A percentile compares a stretch with the other conserved stretches of the same genome.
phyloP scores from a whole-genome alignment of 2,329 filamentous ascomycete genomes.

The Lithohypha guttulata region DNA sequence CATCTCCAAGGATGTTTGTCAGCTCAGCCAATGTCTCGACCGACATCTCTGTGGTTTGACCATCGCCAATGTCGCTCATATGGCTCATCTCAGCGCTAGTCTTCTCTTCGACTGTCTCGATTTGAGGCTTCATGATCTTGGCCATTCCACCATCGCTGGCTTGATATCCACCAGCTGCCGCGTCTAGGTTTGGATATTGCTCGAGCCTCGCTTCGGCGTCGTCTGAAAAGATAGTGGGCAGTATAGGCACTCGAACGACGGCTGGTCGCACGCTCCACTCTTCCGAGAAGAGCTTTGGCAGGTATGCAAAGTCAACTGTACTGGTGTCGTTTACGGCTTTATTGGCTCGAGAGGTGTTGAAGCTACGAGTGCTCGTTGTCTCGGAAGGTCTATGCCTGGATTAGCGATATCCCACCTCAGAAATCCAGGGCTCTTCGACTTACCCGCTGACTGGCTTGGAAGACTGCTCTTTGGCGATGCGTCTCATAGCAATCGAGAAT shows the following conservation, averaged over 20 bases:
- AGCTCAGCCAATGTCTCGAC: conserved; percentile 45
- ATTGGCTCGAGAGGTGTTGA: conserved; percentile 50
- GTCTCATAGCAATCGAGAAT: conserved; percentile 44
- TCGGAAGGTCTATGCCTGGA: conserved; percentile 15
- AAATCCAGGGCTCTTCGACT: conserved; percentile 13
- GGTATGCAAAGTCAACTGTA: conserved; percentile 53
- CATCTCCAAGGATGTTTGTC: conserved; percentile 39
- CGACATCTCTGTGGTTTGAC: conserved; percentile 33
- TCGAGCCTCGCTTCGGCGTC: conserved; percentile 22
- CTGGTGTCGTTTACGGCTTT: conserved; percentile 49
- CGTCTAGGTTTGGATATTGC: conserved; percentile 18
- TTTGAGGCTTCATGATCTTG: conserved; percentile 46
- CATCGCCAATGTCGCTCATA: conserved; percentile 49
- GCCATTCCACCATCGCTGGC: conserved; percentile 15
- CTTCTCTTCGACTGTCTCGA: conserved; percentile 35
- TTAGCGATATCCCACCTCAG: conserved; percentile 8
- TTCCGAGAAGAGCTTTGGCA: conserved; percentile 40
- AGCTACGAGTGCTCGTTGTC: conserved; percentile 36
- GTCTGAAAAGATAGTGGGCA: conserved; percentile 32
- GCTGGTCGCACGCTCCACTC: conserved; percentile 24
- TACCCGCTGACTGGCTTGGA: conserved; percentile 31
- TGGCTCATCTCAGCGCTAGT: conserved; percentile 37
- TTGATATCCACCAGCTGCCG: conserved; percentile 22
- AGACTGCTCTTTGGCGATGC: conserved; percentile 30
- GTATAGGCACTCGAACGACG: conserved; percentile 40